Conservation (phyloP, 2,329 filamentous ascomycete species). For the Pseudogymnoascus sp. region DNA sequence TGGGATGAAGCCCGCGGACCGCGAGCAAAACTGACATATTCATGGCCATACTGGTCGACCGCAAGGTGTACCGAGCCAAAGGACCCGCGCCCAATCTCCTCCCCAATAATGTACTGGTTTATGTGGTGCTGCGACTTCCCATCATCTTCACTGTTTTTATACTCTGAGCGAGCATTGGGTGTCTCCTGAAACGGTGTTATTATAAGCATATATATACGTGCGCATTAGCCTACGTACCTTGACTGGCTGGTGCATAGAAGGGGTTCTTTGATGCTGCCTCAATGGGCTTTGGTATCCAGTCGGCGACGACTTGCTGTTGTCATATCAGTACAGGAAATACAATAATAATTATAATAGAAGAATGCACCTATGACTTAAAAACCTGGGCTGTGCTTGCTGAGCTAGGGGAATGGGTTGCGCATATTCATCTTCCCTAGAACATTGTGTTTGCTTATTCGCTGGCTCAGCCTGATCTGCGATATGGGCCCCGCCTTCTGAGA, state of each 20-base stretch:
- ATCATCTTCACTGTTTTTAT: conserved; percentile 75
- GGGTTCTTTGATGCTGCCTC: conserved; percentile 54
- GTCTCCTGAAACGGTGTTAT: conserved; percentile 56
- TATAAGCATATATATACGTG: background rate
- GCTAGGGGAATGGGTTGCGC: background rate
- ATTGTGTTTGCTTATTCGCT: conserved; percentile 4
- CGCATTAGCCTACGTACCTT: conserved; percentile 39
- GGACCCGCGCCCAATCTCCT: conserved; percentile 93
- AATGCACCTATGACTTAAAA: background rate
- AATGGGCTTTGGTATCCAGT: conserved; percentile 45
- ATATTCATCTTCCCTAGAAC: conserved; percentile 1
- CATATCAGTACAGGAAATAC: background rate
- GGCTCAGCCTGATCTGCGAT: background rate
- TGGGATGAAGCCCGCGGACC: conserved; percentile 3
- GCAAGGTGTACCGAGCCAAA: conserved; percentile 91
- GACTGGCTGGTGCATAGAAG: conserved; percentile 51
- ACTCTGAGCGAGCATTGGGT: conserved; percentile 78
- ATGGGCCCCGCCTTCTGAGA: conserved; percentile 5
- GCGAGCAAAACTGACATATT: conserved; percentile 62
- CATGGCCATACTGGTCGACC: conserved; percentile 77
- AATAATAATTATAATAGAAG: background rate
- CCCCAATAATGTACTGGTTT: conserved; percentile 89
- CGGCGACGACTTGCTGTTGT: conserved; percentile 31
- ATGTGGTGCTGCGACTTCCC: conserved; percentile 74
- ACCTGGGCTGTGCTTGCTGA: conserved; percentile 1